Base-by-base conservation (phyloP, 2,329 filamentous ascomycete genomes). In the Exophiala dermatitidis region DNA sequence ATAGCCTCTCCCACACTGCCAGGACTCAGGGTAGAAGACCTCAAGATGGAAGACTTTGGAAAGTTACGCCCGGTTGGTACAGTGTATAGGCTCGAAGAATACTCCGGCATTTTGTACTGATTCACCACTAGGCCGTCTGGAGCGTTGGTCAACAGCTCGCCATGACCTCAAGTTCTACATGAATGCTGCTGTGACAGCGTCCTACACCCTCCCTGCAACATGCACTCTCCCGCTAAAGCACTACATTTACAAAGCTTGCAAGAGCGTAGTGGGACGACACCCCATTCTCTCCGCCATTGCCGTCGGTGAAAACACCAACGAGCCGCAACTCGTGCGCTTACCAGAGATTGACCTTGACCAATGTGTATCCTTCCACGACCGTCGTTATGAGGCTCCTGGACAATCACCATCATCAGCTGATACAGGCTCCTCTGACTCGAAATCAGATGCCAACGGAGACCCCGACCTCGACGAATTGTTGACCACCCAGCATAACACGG, bases 261-360 rank as follows among this genome's bases (percentile, higher is more conserved):
- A 6, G 33, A 42, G 34, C 9, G 53, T 74, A 31, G 69, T 76
- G 37, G 60, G 58, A 3, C 61, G 70, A 44, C 72, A 77, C 59
- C 66, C 72, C 3, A 67, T 67, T 29, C 68, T 77, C 9, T 73
- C 70, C 31, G 70, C 71, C 9, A 69, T 77, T 9, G 67, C 71
- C 0, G 58, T 73, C 4, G 64, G 67, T 12, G 73, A 75, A 60
- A 69, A 66, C 48, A 69, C 62, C 12, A 65, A 65, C 42, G 59
- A 71, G 1, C 66, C 73, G 0, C 73, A 72, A 58, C 77, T 74
- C 45, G 73, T 66, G 5, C 71, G 72, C 26, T 65, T 77, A 2
- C 69, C 72, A 3, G 61, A 66, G 5, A 68, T 77, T 31, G 63
- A 76, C 50, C 61, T 77, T 10, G 59, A 65, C 2, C 64, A 64